Evolutionary conservation across 2,329 filamentous ascomycete species (phyloP), one percentile per base, ranked within the genome.

Genomic region (Aspergillus versicolor): DNA sequence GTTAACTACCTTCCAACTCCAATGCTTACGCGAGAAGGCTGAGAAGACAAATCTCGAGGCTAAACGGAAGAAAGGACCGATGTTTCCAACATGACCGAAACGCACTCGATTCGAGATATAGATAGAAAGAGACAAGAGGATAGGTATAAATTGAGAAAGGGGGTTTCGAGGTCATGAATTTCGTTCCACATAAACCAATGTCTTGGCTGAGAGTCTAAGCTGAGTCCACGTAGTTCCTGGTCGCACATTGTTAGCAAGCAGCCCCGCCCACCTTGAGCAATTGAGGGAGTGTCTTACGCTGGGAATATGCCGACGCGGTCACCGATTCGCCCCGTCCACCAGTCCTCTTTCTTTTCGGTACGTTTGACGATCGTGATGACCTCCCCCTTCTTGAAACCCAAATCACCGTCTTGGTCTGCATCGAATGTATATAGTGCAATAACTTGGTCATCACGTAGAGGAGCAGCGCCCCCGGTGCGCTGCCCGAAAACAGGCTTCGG

Each of bases 331-430:
- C 94, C 94, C 17, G 93, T 97, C 94, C 93, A 97, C 93, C 93
- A 97, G 73, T 97, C 93, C 56, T 92, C 92, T 57, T 91, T 89
- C 66, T 89, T 97, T 4, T 97, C 91, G 5, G 93, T 97, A 75
- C 90, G 89, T 80, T 99, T 97, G 56, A 96, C 74, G 57, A 99
- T 92, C 1, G 92, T 97, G 63, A 99, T 97, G 56, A 97, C 76
- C 30, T 99, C 94, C 19, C 94, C 94, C 81, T 99, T 99, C 79
- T 96, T 96, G 77, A 99, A 99, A 0, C 88, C 91, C 56, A 97
- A 74, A 72, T 99, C 93, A 4, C 93, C 93, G 0, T 91, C 87
- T 74, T 97, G 92, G 68, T 96, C 93, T 0, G 92, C 88, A 61
- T 97, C 93, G 70, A 99, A 99, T 2, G 90, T 96, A 75, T 90